Conservation (phyloP, 2,329 filamentous ascomycete species). For the Orbilia quercus region DNA sequence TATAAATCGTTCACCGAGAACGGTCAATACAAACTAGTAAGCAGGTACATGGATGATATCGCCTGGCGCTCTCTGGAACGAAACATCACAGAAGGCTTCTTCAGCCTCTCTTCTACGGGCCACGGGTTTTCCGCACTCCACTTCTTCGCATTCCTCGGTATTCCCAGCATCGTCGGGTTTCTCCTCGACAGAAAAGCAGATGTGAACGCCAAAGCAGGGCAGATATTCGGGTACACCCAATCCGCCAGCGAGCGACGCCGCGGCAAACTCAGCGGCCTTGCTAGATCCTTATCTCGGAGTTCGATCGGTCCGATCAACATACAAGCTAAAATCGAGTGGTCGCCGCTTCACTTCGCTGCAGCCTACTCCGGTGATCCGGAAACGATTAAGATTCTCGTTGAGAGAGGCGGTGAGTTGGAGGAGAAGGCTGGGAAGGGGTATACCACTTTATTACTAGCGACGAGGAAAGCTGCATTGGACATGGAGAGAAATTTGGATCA, state of each 20-base stretch:
- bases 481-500: constrained; percentile 51
- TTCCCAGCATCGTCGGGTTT: constrained; percentile 28
- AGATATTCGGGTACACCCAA: constrained; percentile 43
- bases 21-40: constrained; percentile 29
- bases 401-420: constrained; percentile 26
- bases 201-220: constrained; percentile 27
- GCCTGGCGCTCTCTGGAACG: constrained; percentile 40
- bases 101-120: constrained; percentile 44
- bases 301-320: constrained; percentile 15
- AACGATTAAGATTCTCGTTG: constrained; percentile 37
- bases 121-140: constrained; percentile 51
- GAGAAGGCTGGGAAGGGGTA: constrained; percentile 46
- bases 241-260: constrained; percentile 19
- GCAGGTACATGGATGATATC: constrained; percentile 44
- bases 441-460: constrained; percentile 42
- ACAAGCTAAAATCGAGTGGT: constrained; percentile 14
- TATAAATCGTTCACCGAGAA: constrained; percentile 43
- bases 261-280: constrained; percentile 39
- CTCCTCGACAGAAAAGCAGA: constrained; percentile 45
- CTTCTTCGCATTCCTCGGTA: constrained; percentile 44
- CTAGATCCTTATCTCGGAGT: constrained; percentile 40
- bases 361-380: constrained; percentile 46
- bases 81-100: constrained; percentile 42
- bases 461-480: constrained; percentile 52
- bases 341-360: constrained; percentile 38